Evolutionary conservation across 495 filamentous ascomycete species (phyloP).

Genomic region (Xylaria intraflava): DNA sequence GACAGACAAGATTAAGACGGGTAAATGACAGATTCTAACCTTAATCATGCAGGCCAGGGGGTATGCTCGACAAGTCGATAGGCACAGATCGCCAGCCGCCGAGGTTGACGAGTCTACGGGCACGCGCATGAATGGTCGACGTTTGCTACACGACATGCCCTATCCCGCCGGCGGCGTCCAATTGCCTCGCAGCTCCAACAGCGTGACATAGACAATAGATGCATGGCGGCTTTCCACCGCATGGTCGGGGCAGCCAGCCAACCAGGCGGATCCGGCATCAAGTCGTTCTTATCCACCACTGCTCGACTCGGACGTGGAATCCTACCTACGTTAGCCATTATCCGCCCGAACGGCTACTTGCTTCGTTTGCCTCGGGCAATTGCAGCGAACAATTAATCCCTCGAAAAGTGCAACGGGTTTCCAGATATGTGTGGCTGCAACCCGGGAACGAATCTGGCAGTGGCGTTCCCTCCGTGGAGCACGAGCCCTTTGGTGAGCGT

Average conservation of each 20-base stretch:
- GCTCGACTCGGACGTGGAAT: not conserved
- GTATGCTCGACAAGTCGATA: not conserved
- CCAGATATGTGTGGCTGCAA: too few relatives aligned
- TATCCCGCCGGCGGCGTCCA: conserved; percentile 13
- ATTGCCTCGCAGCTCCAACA: conserved; percentile 16
- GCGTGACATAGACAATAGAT: conserved; percentile 9
- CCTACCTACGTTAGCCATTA: not conserved
- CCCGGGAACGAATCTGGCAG: not conserved
- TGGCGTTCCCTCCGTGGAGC: too few relatives aligned
- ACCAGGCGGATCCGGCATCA: conserved; percentile 6
- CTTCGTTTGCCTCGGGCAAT: conserved; percentile 15
- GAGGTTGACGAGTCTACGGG: conserved; percentile 12
- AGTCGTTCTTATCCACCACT: conserved; percentile 14
- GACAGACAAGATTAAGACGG: not conserved
- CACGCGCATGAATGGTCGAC: conserved; percentile 3
- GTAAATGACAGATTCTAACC: not conserved
- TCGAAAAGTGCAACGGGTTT: conserved; percentile 5
- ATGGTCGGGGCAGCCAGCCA: conserved; percentile 17
- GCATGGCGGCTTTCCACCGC: conserved; percentile 21
- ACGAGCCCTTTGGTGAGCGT: too few relatives aligned
- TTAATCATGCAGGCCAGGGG: not conserved
- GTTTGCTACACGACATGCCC: conserved; percentile 24
- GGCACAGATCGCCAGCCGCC: conserved; percentile 2
- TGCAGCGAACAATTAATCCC: conserved; percentile 15
- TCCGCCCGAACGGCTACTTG: conserved; percentile 19